Conservation (phyloP, 2,329 filamentous ascomycete genomes). For the Chaetomiaceae sp. region DNA sequence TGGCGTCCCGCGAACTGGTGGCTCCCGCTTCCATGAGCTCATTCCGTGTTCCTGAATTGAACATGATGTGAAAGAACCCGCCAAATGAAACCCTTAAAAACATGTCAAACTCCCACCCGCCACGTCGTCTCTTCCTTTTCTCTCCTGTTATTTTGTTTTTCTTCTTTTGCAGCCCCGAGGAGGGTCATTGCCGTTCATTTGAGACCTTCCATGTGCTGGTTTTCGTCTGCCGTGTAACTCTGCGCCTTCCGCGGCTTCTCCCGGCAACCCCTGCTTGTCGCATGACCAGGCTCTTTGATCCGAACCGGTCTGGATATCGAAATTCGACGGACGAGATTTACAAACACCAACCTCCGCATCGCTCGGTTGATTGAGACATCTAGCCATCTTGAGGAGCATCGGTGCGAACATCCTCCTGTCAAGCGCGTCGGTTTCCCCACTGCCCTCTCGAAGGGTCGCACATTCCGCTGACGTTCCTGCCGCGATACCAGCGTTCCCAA, state of each 20-base stretch:
- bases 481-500: no score
- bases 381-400: no score
- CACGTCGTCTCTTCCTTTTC: not conserved
- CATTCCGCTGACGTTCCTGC: no score
- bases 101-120: not conserved
- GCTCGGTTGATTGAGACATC: no score
- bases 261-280: not conserved
- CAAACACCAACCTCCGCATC: no score
- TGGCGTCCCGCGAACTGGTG: slow-evolving; percentile 7
- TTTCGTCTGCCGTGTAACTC: slow-evolving; percentile 21
- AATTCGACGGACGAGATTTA: no score
- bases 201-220: slow-evolving; percentile 18
- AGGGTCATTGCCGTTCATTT: slow-evolving; percentile 11
- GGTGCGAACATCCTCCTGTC: no score
- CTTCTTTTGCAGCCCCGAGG: no score
- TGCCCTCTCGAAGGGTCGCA: no score
- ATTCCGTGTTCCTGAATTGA: not conserved
- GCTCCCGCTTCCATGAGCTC: not conserved
- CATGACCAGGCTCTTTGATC: slow-evolving; percentile 10
- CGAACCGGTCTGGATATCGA: slow-evolving; percentile 1
- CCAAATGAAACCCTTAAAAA: not conserved
- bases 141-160: not conserved
- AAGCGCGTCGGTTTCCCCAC: no score
- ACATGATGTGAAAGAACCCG: not conserved
- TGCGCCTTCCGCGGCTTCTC: slow-evolving; percentile 10